Base-by-base conservation (phyloP, 352 stramenopile genomes). In the Globisporangium sylvaticum region DNA sequence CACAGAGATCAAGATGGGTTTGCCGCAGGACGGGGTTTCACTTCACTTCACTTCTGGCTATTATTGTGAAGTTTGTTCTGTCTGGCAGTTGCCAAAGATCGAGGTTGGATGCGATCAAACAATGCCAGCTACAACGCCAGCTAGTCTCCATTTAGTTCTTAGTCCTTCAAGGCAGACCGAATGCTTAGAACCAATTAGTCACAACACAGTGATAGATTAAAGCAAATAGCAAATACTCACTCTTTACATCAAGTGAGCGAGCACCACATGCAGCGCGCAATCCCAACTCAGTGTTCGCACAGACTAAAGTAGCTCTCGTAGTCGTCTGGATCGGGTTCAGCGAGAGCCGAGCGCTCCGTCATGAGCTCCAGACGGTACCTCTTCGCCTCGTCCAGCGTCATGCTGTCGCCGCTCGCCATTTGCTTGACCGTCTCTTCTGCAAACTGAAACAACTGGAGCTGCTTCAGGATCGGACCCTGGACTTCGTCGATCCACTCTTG, bases 301-400 rank as follows among this genome's bases (percentile, higher is more conserved):
- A 67, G 53, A 54, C 62, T 67, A 27, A 61, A 61, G 53, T 61
- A 62, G 25, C 34, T 62, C 5, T 67, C 62, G 53, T 56, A 62
- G 52, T 62, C 25, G 34, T 54, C 20, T 20, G 24, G 53, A 42
- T 61, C 62, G 6, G 50, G 62, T 4, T 37, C 10, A 12, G 22
- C n/a, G 5, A 54, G 7, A 24, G 22, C 31, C 15, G 62, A 66
- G 50, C 39, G 71, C 57, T 79, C 70, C 31, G 71, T 31, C 73
- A 83, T 80, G n/a, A 83, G 63, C 22, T 68, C 27, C 5, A 70
- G 32, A 7, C 66, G 68, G 54, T 72, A 63, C 29, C 46, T 27
- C 32, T 77, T 70, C 6, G 73, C 73, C 31, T 71, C 62, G 39
- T 57, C 31, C 2, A 71, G 25, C 18, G 71, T 68, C 68, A 80